A percentile compares a stretch with the other conserved stretches of the same genome.
phyloP scores from a whole-genome alignment of 2,329 filamentous ascomycete species.

The Diaporthe sp. region DNA sequence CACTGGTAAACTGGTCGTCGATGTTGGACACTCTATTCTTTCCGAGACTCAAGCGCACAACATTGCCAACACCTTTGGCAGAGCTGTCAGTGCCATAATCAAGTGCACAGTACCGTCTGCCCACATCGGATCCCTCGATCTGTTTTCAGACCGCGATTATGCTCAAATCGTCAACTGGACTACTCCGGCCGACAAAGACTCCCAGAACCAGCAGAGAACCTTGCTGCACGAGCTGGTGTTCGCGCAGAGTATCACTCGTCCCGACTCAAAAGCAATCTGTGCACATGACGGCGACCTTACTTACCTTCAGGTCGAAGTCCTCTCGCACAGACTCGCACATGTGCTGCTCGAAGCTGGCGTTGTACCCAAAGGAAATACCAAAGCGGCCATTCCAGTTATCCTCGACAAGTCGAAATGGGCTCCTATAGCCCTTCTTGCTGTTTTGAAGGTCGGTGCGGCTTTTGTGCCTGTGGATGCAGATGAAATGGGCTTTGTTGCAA shows the following conservation, averaged over 20 bases:
- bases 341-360: constrained; percentile 65
- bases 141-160: constrained; percentile 68
- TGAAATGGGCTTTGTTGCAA: constrained; percentile 51
- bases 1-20: constrained; percentile 55
- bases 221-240: constrained; percentile 61
- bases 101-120: constrained; percentile 43
- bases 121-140: constrained; percentile 57
- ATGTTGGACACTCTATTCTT: constrained; percentile 59
- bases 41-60: constrained; percentile 58
- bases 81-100: constrained; percentile 62
- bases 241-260: constrained; percentile 53
- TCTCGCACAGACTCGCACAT: constrained; percentile 54
- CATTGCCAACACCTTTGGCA: constrained; percentile 65
- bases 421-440: constrained; percentile 77
- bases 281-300: constrained; percentile 61
- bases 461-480: constrained; percentile 64
- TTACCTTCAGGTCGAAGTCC: constrained; percentile 54
- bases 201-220: constrained; percentile 51
- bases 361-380: constrained; percentile 48
- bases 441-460: constrained; percentile 68
- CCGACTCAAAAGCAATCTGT: constrained; percentile 55
- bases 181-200: constrained; percentile 54
- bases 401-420: constrained; percentile 78
- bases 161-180: constrained; percentile 67
- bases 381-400: constrained; percentile 73